Conservation (phyloP, 1,284 basidiomycete species). For the Ustilago lituana region DNA sequence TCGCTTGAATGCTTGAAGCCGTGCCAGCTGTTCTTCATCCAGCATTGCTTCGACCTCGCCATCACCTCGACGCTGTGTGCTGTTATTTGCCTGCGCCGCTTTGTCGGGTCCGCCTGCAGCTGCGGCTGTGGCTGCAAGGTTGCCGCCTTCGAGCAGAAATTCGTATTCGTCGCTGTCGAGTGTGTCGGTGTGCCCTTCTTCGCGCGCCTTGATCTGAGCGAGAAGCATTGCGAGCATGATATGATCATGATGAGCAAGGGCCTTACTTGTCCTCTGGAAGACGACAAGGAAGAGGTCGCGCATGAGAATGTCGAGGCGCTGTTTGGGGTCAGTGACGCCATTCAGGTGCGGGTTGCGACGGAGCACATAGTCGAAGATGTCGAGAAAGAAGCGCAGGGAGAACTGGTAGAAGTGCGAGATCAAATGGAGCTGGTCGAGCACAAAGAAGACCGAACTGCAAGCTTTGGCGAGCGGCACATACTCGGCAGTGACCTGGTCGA, state of each 20-base stretch:
- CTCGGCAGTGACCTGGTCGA: constrained; percentile 92
- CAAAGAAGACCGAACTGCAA: constrained; percentile 96
- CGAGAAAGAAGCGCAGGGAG: constrained; percentile 95
- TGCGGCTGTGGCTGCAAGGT: constrained; percentile 71
- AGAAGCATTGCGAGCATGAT: constrained; percentile 89
- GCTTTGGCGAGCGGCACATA: constrained; percentile 95
- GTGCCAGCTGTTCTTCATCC: constrained; percentile 74
- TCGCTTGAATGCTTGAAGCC: constrained; percentile 67
- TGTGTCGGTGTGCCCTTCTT: constrained; percentile 68
- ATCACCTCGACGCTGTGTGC: constrained; percentile 27
- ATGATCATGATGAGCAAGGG: constrained; percentile 89
- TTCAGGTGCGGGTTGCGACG: constrained; percentile 89
- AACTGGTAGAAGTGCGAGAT: constrained; percentile 99
- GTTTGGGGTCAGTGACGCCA: constrained; percentile 78
- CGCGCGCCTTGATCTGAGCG: constrained; percentile 85
- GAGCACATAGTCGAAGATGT: constrained; percentile 95
- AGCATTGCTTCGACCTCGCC: constrained; percentile 53
- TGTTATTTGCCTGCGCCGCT: constrained; percentile 52
- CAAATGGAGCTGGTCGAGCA: constrained; percentile 90
- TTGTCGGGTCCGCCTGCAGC: constrained; percentile 66
- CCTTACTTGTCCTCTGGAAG: constrained; percentile 88
- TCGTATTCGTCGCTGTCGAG: constrained; percentile 82
- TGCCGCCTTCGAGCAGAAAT: constrained; percentile 87
- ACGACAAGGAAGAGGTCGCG: constrained; percentile 90
- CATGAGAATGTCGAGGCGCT: constrained; percentile 83